Percentiles rank a stretch among this genome's conserved stretches.
These are phyloP conservation scores for Dendrocalamus sinicus DNA, from an alignment of 176 grass and related monocot genomes.

Conservation along the genomic window DNA sequence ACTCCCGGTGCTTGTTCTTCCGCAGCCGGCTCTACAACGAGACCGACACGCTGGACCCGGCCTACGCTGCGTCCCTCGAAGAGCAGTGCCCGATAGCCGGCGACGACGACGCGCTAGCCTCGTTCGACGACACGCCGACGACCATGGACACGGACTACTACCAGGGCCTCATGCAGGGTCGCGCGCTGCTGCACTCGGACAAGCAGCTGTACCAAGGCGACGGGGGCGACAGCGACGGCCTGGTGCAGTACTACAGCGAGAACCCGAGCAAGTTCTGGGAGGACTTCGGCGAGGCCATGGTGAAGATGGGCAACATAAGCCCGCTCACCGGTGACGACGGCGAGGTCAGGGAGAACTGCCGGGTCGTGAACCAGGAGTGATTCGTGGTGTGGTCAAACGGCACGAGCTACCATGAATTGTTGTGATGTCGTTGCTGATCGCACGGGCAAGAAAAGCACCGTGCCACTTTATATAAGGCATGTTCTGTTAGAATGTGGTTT, in stretches of 20 bases:
- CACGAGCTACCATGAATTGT: not conserved
- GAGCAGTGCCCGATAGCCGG: slow-evolving; percentile 53
- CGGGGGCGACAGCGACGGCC: slow-evolving; percentile 48
- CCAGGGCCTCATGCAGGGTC: slow-evolving; percentile 55
- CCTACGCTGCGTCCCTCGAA: slow-evolving; percentile 56
- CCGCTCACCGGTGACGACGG: slow-evolving; percentile 63
- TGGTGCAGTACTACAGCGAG: slow-evolving; percentile 60
- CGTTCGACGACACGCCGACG: slow-evolving; percentile 71
- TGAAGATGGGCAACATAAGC: slow-evolving; percentile 58
- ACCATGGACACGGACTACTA: slow-evolving; percentile 70
- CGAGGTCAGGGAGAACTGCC: slow-evolving; percentile 73
- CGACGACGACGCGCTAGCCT: slow-evolving; percentile 57
- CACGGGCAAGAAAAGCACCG: not conserved
- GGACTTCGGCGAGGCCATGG: slow-evolving; percentile 66
- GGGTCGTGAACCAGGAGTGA: slow-evolving; percentile 61
- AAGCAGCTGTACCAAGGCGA: slow-evolving; percentile 66
- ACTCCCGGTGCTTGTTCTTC: slow-evolving; percentile 67
- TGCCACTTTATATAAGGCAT: too few species aligned
- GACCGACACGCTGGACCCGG: slow-evolving; percentile 53
- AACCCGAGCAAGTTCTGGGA: slow-evolving; percentile 57
- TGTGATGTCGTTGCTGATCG: not conserved
- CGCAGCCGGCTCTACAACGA: slow-evolving; percentile 76
- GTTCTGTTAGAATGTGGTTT: too few species aligned
- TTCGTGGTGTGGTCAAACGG: not conserved
- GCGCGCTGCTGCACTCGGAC: slow-evolving; percentile 72